Conservation (phyloP, 2,329 filamentous ascomycete genomes). For the Paracoccidioides lutzii region DNA sequence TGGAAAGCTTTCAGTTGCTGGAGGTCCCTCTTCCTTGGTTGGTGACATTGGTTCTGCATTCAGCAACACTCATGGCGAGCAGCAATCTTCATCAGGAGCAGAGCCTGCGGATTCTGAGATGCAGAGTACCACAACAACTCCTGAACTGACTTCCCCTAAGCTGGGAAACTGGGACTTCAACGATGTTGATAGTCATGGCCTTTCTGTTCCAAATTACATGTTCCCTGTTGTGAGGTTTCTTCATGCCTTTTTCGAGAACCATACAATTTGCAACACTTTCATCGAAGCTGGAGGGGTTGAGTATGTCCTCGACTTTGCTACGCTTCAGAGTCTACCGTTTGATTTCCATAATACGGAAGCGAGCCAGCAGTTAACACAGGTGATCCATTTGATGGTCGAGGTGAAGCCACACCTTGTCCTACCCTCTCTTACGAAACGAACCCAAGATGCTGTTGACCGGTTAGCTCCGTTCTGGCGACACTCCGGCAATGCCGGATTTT, state of each 20-base stretch:
- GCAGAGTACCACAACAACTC: slow-evolving; percentile 1
- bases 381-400: slow-evolving; percentile 68
- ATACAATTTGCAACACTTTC: slow-evolving; percentile 58
- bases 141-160: slow-evolving; percentile 15
- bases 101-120: slow-evolving; percentile 15
- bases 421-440: slow-evolving; percentile 64
- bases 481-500: slow-evolving; percentile 47
- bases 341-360: slow-evolving; percentile 56
- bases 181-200: slow-evolving; percentile 38
- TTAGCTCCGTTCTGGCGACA: slow-evolving; percentile 53
- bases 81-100: slow-evolving; percentile 17
- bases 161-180: slow-evolving; percentile 28
- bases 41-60: slow-evolving; percentile 23
- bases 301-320: slow-evolving; percentile 68
- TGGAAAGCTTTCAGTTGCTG: slow-evolving; percentile 48
- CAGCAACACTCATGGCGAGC: slow-evolving; percentile 16
- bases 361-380: slow-evolving; percentile 56
- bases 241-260: slow-evolving; percentile 61
- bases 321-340: slow-evolving; percentile 65
- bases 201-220: slow-evolving; percentile 56
- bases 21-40: slow-evolving; percentile 33
- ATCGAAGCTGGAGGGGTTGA: slow-evolving; percentile 71
- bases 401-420: slow-evolving; percentile 67
- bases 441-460: slow-evolving; percentile 54
- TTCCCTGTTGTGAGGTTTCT: slow-evolving; percentile 67